Evolutionary conservation across 176 grass and related monocot species (phyloP).

Genomic region (Avena sativa): DNA sequence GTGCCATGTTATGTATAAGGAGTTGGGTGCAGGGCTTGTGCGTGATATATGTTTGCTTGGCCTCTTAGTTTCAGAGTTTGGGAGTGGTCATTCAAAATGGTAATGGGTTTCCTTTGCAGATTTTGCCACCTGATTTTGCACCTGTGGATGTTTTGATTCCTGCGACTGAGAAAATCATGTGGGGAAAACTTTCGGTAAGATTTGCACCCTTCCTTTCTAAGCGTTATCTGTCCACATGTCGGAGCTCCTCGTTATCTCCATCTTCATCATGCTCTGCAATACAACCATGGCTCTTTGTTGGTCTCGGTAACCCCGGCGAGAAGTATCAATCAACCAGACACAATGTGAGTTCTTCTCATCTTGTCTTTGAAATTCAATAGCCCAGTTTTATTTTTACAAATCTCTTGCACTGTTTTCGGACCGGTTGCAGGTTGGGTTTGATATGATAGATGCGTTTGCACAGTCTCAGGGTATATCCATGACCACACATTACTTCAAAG

Average conservation of each 20-base stretch:
- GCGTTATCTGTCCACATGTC: constrained; percentile 12
- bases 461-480: constrained; percentile 68
- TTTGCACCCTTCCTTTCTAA: neutral
- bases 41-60: neutral
- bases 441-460: constrained; percentile 94
- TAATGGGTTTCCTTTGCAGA: neutral
- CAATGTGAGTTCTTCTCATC: constrained; percentile 52
- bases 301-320: constrained; percentile 85
- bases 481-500: constrained; percentile 76
- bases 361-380: constrained; percentile 16
- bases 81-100: neutral
- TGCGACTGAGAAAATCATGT: neutral
- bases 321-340: constrained; percentile 77
- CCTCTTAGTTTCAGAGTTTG: neutral
- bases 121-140: neutral
- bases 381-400: neutral
- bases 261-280: neutral
- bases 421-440: constrained; percentile 81
- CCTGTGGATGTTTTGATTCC: neutral
- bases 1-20: neutral
- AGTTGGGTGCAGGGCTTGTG: neutral
- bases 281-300: constrained; percentile 78
- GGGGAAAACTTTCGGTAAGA: constrained; percentile 14
- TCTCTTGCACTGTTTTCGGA: neutral
- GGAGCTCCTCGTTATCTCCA: constrained; percentile 35